These are phyloP conservation scores for Trichosporon coremiiforme DNA, from an alignment of 1,284 basidiomycete species.

Conservation along the genomic window DNA sequence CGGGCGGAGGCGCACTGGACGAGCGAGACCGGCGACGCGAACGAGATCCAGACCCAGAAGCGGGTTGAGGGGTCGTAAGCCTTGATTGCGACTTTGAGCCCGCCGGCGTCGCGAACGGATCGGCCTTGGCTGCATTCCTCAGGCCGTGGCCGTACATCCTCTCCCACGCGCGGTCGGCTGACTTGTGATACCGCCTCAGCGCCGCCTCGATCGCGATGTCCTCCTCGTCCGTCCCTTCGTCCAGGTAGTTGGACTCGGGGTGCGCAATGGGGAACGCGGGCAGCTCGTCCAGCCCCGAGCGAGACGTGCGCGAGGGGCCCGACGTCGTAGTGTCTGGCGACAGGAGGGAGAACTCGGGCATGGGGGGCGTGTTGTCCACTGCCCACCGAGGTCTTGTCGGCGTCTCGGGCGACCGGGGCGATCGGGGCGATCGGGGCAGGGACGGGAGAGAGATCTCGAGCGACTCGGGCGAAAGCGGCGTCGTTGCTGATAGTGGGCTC, in stretches of 20 bases:
- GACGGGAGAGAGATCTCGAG: not conserved
- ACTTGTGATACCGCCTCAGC: not conserved
- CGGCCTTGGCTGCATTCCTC: not conserved
- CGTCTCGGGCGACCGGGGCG: not conserved
- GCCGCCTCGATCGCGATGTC: constrained; percentile 7
- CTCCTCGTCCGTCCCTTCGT: constrained; percentile 14
- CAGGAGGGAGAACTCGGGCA: not conserved
- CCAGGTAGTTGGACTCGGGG: not conserved
- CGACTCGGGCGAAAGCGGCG: not conserved
- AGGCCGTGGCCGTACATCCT: not conserved
- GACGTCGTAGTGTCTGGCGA: not conserved
- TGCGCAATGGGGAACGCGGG: not conserved
- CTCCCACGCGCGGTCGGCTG: not conserved
- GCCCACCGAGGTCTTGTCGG: not conserved
- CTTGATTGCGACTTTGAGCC: not conserved
- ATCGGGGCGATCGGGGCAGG: not conserved
- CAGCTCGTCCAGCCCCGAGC: not conserved
- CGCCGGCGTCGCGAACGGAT: not conserved
- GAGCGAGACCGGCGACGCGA: not conserved
- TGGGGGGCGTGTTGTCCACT: not conserved
- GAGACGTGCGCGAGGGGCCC: not conserved
- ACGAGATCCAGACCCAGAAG: not conserved
- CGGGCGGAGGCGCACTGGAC: too few relatives aligned
- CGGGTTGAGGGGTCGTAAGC: too few relatives aligned
- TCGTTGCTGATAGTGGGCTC: not conserved